phyloP scores from a whole-genome alignment of 306 rosid species.

The Inga leiocalycina region DNA sequence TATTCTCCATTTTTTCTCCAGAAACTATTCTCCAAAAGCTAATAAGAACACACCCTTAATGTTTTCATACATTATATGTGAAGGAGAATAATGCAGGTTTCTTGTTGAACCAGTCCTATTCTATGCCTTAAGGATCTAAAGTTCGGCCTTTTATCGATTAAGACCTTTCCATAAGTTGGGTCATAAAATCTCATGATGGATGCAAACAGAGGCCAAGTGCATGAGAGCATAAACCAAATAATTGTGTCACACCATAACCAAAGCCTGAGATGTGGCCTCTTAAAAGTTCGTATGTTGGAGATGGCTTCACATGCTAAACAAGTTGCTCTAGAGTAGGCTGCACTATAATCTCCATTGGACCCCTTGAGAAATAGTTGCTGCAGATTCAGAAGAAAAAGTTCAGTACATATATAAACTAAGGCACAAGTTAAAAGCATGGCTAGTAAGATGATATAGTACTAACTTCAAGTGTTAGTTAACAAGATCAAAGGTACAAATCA shows the following conservation, averaged over 20 bases:
- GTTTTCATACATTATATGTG: conserved; percentile 62
- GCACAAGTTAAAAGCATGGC: neutral
- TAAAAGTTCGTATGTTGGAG: conserved; percentile 67
- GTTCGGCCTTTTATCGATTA: conserved; percentile 60
- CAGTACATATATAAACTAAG: neutral
- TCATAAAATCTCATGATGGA: conserved; percentile 79
- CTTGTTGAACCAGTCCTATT: conserved; percentile 83
- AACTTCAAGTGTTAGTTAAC: conserved; percentile 49
- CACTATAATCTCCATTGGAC: conserved; percentile 74
- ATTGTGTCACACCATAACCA: conserved; percentile 71
- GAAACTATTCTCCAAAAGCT: too few species aligned
- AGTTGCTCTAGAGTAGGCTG: conserved; percentile 68
- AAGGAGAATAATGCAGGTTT: conserved; percentile 76
- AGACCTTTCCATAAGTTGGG: conserved; percentile 53
- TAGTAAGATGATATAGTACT: neutral
- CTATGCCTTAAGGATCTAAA: conserved; percentile 65
- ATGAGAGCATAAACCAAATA: conserved; percentile 76
- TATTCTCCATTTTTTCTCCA: too few species aligned
- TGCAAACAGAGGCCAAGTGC: conserved; percentile 90
- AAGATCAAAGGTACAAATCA: neutral
- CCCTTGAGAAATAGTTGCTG: conserved; percentile 92
- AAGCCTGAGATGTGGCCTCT: conserved; percentile 84
- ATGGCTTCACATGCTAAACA: conserved; percentile 77
- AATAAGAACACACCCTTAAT: too few species aligned
- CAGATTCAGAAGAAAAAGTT: conserved; percentile 7